Evolutionary conservation across 495 filamentous ascomycete species (phyloP).

Genomic region (Echria macrotheca): DNA sequence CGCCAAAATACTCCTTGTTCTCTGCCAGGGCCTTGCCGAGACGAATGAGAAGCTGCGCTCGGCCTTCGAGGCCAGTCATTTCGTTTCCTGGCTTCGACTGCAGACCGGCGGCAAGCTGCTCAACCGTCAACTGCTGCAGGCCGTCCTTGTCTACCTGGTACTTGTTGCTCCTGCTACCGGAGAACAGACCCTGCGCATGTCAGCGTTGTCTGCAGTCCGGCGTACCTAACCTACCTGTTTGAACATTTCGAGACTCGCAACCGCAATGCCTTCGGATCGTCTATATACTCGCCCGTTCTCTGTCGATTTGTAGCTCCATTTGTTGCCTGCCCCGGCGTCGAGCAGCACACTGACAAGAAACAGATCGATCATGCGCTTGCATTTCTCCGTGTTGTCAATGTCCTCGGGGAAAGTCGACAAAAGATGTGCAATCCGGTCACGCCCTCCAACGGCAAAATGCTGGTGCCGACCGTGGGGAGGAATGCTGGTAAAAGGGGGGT

Average conservation of each 20-base stretch:
- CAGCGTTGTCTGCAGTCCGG: neutral
- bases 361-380: constrained; percentile 73
- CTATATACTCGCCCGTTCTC: constrained; percentile 81
- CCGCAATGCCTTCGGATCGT: constrained; percentile 86
- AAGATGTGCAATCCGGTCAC: constrained; percentile 69
- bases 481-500: constrained; percentile 77
- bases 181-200: constrained; percentile 67
- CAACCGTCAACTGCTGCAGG: constrained; percentile 67
- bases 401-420: constrained; percentile 57
- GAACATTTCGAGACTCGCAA: constrained; percentile 97
- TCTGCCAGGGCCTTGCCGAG: constrained; percentile 67
- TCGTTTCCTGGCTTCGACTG: constrained; percentile 78
- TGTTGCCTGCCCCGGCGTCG: constrained; percentile 78
- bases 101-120: constrained; percentile 69
- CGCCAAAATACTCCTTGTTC: constrained; percentile 80
- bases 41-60: constrained; percentile 71
- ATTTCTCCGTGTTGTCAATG: constrained; percentile 65
- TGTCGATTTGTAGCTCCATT: constrained; percentile 84
- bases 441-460: constrained; percentile 81
- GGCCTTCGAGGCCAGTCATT: constrained; percentile 83
- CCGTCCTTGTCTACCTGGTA: constrained; percentile 85
- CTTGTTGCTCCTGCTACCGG: constrained; percentile 71
- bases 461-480: constrained; percentile 85
- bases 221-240: constrained; percentile 47
- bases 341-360: constrained; percentile 88